These are phyloP conservation scores for Penicillium sp. DNA, from an alignment of 2,329 filamentous ascomycete species.

Conservation along the genomic window DNA sequence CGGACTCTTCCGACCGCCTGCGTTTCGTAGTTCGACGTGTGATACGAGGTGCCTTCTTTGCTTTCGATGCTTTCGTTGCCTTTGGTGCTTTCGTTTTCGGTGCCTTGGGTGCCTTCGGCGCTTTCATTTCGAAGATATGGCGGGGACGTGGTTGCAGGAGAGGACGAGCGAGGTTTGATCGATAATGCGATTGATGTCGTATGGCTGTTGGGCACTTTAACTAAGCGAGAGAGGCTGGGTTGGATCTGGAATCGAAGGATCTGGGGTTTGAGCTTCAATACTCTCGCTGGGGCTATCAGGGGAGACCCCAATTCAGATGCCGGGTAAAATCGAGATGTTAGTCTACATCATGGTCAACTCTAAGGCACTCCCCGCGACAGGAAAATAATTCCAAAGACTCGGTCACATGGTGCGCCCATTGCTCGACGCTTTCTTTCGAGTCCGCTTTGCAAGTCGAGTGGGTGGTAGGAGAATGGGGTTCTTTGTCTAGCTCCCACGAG, in stretches of 20 bases:
- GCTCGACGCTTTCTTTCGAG: background rate
- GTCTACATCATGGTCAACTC: slow-evolving; percentile 1
- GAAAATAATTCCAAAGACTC: background rate
- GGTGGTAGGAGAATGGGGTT: background rate
- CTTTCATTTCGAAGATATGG: too few species aligned
- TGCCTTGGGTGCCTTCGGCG: background rate
- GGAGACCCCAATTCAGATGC: background rate
- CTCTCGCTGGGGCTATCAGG: background rate
- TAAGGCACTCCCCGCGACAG: background rate
- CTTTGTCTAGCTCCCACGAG: background rate
- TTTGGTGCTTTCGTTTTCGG: background rate
- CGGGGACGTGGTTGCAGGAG: background rate
- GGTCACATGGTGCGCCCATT: background rate
- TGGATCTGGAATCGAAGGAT: background rate
- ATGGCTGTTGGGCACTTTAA: too few species aligned
- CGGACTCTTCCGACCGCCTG: background rate
- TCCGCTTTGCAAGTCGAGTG: background rate
- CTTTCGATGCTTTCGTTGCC: background rate
- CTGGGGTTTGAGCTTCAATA: too few species aligned
- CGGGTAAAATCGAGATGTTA: background rate
- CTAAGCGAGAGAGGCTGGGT: background rate
- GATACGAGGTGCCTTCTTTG: background rate
- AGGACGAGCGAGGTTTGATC: background rate
- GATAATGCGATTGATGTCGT: background rate
- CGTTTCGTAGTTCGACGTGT: background rate